Percentiles rank a stretch among this genome's conserved stretches.
phyloP scores from a whole-genome alignment of 192 early-diverging fungal species.

The Chytriomyces sp. region DNA sequence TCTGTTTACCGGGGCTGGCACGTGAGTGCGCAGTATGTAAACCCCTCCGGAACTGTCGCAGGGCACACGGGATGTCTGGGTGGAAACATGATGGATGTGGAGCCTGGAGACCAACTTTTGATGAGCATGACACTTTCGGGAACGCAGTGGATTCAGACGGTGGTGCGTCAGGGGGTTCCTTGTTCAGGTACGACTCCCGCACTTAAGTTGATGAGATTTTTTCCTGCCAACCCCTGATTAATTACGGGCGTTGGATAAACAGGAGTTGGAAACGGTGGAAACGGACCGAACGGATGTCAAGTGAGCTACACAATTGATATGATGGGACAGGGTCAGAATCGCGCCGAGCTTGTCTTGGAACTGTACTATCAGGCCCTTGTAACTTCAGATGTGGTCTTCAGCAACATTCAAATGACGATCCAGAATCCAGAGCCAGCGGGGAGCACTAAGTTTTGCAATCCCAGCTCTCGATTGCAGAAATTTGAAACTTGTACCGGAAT shows the following conservation, averaged over 20 bases:
- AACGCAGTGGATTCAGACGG: slow-evolving; percentile 21
- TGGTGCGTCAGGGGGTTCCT: slow-evolving; percentile 5
- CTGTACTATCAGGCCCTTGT: slow-evolving; percentile 27
- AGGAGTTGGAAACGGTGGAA: slow-evolving; percentile 1
- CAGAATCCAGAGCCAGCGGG: neutral
- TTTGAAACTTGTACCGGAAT: slow-evolving; percentile 24
- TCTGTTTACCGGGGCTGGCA: slow-evolving; percentile 24
- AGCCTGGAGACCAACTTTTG: slow-evolving; percentile 3
- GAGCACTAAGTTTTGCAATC: slow-evolving; percentile 5
- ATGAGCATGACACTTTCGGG: slow-evolving; percentile 11
- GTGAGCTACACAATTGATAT: slow-evolving; percentile 25
- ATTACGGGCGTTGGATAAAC: neutral
- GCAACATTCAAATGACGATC: slow-evolving; percentile 3
- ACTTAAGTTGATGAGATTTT: neutral
- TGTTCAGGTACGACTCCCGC: neutral
- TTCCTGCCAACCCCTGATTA: neutral
- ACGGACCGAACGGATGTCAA: neutral
- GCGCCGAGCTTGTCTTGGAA: slow-evolving; percentile 18
- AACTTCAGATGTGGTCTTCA: neutral
- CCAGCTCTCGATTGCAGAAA: slow-evolving; percentile 12
- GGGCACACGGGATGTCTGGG: slow-evolving; percentile 14
- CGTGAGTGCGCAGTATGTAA: slow-evolving; percentile 17
- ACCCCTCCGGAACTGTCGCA: neutral
- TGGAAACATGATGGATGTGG: slow-evolving; percentile 23
- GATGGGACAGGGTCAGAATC: slow-evolving; percentile 10